These are phyloP conservation scores for Vigna trinervia DNA, from an alignment of 306 rosid genomes.

Conservation along the genomic window DNA sequence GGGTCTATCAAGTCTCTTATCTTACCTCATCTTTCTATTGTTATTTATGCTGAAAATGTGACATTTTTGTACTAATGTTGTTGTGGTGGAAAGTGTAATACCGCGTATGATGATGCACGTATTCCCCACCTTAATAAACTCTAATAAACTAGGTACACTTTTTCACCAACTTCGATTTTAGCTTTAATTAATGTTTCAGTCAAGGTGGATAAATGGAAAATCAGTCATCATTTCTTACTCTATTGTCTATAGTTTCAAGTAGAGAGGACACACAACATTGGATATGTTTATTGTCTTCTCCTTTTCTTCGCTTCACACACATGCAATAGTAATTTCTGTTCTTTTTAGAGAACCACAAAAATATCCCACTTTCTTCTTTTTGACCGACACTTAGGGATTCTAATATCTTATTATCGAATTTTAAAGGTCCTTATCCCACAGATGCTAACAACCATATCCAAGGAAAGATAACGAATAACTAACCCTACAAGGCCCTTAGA, in stretches of 20 bases:
- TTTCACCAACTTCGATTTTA: background rate
- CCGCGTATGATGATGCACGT: background rate
- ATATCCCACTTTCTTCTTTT: background rate
- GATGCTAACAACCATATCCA: background rate
- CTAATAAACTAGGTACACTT: background rate
- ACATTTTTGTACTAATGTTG: background rate
- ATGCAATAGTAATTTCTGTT: background rate
- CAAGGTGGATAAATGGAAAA: background rate
- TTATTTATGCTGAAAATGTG: background rate
- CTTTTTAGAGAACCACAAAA: background rate
- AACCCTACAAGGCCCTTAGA: background rate
- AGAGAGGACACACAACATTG: background rate
- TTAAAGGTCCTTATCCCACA: background rate
- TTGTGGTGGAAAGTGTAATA: background rate
- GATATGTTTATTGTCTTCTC: background rate
- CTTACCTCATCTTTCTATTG: too few species aligned
- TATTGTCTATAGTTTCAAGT: background rate
- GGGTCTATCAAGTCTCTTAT: too few species aligned
- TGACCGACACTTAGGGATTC: background rate
- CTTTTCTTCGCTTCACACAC: constrained; percentile 15
- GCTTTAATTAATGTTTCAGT: background rate
- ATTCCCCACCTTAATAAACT: background rate
- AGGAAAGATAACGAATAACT: constrained; percentile 2
- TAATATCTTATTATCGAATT: background rate
- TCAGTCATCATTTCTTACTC: background rate